Evolutionary conservation across 306 rosid genomes (phyloP).

Genomic region (Casuarina equisetifolia): DNA sequence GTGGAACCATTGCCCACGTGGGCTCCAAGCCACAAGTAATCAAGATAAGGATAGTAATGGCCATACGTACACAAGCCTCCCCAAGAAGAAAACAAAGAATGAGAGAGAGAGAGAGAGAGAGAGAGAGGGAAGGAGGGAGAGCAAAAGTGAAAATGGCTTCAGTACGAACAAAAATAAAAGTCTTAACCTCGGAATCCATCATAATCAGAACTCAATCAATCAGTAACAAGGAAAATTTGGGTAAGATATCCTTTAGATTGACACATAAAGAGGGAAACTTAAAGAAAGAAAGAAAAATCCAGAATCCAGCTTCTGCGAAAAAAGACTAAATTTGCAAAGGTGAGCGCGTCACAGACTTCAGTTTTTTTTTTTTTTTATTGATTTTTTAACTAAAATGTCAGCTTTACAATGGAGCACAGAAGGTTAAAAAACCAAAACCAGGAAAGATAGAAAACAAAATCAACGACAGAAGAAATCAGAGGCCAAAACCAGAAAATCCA

Average conservation of each 20-base stretch:
- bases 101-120: not conserved
- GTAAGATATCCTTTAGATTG: not conserved
- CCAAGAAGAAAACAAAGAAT: not conserved
- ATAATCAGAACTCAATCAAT: not conserved
- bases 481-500: slow-evolving; percentile 27
- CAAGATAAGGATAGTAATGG: slow-evolving; percentile 25
- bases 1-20: slow-evolving; percentile 28
- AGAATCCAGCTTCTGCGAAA: not conserved
- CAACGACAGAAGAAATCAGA: slow-evolving; percentile 2
- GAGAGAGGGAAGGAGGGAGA: not conserved
- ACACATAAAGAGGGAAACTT: not conserved
- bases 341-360: not conserved
- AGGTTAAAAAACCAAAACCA: not conserved
- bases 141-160: no score
- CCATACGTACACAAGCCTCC: not conserved
- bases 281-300: not conserved
- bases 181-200: not conserved
- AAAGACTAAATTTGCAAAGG: not conserved
- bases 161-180: no score
- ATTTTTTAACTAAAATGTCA: not conserved
- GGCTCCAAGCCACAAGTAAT: slow-evolving; percentile 2
- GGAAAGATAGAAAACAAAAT: slow-evolving; percentile 3
- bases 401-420: not conserved
- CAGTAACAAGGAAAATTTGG: not conserved
- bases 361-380: not conserved